phyloP scores from a whole-genome alignment of 495 filamentous ascomycete species.

The Rhypophila decipiens region DNA sequence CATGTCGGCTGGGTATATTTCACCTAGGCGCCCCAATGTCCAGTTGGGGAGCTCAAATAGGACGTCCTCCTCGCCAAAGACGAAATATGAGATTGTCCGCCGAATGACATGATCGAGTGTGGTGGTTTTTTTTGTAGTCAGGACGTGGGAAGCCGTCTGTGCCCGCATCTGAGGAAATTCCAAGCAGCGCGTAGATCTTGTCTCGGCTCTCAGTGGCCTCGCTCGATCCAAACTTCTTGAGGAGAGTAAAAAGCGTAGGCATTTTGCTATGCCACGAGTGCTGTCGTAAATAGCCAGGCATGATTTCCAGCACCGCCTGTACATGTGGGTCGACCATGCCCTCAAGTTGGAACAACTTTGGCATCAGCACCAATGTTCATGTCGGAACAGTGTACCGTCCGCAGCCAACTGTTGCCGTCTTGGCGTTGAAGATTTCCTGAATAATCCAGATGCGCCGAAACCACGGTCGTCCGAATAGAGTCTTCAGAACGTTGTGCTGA shows the following conservation, averaged over 20 bases:
- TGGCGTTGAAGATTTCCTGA: constrained; percentile 15
- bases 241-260: neutral
- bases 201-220: neutral
- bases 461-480: constrained; percentile 7
- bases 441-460: constrained; percentile 19
- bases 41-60: neutral
- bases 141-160: neutral
- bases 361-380: constrained; percentile 21
- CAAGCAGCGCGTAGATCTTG: neutral
- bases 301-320: constrained; percentile 32
- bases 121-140: neutral
- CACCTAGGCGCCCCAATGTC: neutral
- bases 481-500: constrained; percentile 10
- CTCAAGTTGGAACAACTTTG: constrained; percentile 16
- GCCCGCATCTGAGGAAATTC: neutral
- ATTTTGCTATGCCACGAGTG: constrained; percentile 21
- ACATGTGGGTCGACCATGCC: constrained; percentile 3
- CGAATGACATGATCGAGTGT: neutral
- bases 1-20: neutral
- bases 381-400: constrained; percentile 18
- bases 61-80: neutral
- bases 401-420: constrained; percentile 7
- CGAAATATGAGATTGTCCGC: neutral
- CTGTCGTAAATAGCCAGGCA: constrained; percentile 20
- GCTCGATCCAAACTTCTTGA: neutral